Evolutionary conservation across 2,329 filamentous ascomycete genomes (phyloP).

Genomic region (Neurospora sp.): DNA sequence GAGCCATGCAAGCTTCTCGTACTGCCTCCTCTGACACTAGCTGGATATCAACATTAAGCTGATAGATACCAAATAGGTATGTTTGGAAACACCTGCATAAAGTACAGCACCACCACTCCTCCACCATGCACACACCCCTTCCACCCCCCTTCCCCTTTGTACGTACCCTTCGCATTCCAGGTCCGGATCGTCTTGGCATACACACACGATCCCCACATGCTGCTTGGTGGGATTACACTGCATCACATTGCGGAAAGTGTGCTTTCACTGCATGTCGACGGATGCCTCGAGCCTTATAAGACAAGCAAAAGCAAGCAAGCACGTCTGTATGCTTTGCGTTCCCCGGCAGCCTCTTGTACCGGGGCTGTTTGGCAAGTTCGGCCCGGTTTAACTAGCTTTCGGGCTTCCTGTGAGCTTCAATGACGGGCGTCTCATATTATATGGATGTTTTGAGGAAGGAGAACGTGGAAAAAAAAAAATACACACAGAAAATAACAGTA

Average conservation of each 20-base stretch:
- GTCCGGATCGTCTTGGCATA: background rate
- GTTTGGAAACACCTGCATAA: background rate
- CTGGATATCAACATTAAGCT: background rate
- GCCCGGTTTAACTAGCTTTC: background rate
- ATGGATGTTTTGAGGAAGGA: no score
- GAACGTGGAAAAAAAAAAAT: no score
- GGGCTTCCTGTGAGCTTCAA: background rate
- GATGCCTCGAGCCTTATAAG: background rate
- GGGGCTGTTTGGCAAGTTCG: background rate
- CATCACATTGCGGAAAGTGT: background rate
- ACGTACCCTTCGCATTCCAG: background rate
- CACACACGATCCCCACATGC: background rate
- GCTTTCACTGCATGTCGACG: background rate
- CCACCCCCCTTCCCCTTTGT: background rate
- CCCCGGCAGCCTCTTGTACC: background rate
- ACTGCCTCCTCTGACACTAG: background rate
- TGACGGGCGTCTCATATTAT: no score
- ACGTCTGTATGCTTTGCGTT: background rate
- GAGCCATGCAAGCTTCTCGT: background rate
- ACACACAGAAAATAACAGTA: no score
- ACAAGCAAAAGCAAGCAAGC: background rate
- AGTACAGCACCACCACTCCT: background rate
- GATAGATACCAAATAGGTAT: background rate
- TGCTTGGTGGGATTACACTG: background rate
- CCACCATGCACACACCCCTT: background rate